Evolutionary conservation across 352 stramenopile genomes (phyloP).

Genomic region (Phytophthora uliginosa): DNA sequence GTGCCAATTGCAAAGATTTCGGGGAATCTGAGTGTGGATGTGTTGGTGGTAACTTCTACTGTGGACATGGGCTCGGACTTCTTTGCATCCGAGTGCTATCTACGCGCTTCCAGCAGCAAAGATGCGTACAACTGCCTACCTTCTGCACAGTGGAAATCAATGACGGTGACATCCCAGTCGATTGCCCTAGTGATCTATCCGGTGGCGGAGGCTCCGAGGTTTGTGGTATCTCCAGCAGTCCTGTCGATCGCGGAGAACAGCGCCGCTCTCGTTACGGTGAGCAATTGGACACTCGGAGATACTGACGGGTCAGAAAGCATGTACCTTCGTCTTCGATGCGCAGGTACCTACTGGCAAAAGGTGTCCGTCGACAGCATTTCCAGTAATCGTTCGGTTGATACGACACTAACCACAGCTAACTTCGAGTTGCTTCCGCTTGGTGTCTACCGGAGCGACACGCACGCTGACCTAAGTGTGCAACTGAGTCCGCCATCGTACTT

Average conservation of each 20-base stretch:
- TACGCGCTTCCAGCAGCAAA: conserved; percentile 4
- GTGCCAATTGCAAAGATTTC: conserved; percentile 20
- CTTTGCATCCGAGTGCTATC: conserved; percentile 29
- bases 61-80: conserved; percentile 21
- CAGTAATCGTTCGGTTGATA: conserved; percentile 1
- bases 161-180: conserved; percentile 12
- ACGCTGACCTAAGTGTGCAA: conserved; percentile 22
- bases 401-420: background rate
- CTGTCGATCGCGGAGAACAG: conserved; percentile 18
- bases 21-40: conserved; percentile 22
- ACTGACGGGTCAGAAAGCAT: conserved; percentile 34
- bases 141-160: conserved; percentile 17
- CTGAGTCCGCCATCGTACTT: conserved; percentile 38
- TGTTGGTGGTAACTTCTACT: conserved; percentile 28
- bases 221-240: background rate
- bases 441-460: conserved; percentile 4
- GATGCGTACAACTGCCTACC: conserved; percentile 17
- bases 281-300: conserved; percentile 24
- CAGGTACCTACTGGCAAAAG: conserved; percentile 1
- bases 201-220: conserved; percentile 15
- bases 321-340: conserved; percentile 19
- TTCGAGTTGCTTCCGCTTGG: conserved; percentile 14
- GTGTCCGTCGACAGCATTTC: conserved; percentile 14
- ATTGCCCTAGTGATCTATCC: conserved; percentile 20
- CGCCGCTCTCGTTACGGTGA: conserved; percentile 1